Base-by-base conservation (phyloP, 768 basidiomycete genomes). In the Calvatia gigantea region DNA sequence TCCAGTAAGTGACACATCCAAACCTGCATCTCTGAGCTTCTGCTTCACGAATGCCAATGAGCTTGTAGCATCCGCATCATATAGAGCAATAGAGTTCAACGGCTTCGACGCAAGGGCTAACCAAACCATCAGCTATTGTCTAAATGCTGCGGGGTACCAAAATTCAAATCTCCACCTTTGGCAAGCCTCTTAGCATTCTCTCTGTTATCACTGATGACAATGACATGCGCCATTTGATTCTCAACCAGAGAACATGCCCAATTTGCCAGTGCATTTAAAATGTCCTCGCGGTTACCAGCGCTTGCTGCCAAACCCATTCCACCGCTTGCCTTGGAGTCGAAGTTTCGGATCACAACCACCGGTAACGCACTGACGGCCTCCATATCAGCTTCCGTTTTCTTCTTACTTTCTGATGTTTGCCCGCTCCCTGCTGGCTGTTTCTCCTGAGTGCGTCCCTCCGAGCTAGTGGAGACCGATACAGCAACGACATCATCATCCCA, bases 221-320 rank as follows among this genome's bases (percentile, higher is more conserved):
- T 75, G 43, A 97, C 93, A 69, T 98, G 95, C 0, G 96, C 96
- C 54, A 92, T 75, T 75, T 87, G 81, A 60, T 85, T 90, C 65
- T 97, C 92, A 0, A 86, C 84, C 42, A 98, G 72, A 8, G 75
- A 77, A 0, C 91, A 92, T 2, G 84, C 87, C 96, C 96, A 99
- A 51, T 87, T 83, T 0, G 90, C 80, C 27, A 99, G 70, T 1
- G 86, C 87, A 27, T 75, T 76, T 67, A 91, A 77, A 7, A 98
- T 63, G 46, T 91, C 91, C 44, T 90, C 88, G 60, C 82, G 64
- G 11, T 58, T 81, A 41, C 77, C 69, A 2, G 81, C 80, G 15
- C 31, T 56, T 8, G 54, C 44, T 8, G 35, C 17, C 12, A 55
- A 21, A 12, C 54, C 46, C 47, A 48, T 56, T n/a, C 54, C 54